Base-by-base conservation (phyloP, 2,329 filamentous ascomycete genomes). In the Fusarium circinatum region DNA sequence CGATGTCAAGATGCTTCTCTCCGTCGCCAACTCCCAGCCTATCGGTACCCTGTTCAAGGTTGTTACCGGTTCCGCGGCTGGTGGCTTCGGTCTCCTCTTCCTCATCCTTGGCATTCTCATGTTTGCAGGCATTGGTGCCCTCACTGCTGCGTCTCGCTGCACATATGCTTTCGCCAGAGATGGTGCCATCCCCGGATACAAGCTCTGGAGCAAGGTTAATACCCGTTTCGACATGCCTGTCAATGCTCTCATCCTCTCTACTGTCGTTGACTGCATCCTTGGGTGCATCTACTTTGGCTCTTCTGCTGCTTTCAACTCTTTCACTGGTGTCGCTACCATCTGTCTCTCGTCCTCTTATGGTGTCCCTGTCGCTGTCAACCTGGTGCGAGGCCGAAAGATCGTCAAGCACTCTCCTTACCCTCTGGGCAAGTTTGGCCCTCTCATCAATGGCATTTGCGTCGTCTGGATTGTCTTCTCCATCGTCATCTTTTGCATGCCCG, bases 231-330 rank as follows among this genome's bases (percentile, higher is more conserved):
- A 92, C 65, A 90, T 95, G 62, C 93, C 94, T 0, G 84, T 96
- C 4, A 90, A 87, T 85, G 92, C 91, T 3, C 86, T 95, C 12
- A 83, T 90, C 7, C 85, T 95, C 5, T 94, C 92, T 0, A 91
- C 92, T 0, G 78, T 86, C 0, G 89, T 95, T 48, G 90, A 93
- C 80, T 92, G 90, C 74, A 83, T 95, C 17, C 86, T 95, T 1
- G 93, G 93, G 1, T 86, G 93, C 73, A 94, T 95, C 81, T 95
- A 94, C 83, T 94, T 95, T 73, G 93, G 93, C 15, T 93, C 91
- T 3, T 88, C 89, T 1, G 92, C 92, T 0, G 93, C 93, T 0
- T 95, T 95, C 84, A 93, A 92, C 84, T 91, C 90, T 15, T 95
- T 95, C 81, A 95, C 93, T 0, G 92, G 93, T 34, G 92, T 94